Conservation (phyloP, 1,284 basidiomycete genomes). For the Rugosomyces carneus region DNA sequence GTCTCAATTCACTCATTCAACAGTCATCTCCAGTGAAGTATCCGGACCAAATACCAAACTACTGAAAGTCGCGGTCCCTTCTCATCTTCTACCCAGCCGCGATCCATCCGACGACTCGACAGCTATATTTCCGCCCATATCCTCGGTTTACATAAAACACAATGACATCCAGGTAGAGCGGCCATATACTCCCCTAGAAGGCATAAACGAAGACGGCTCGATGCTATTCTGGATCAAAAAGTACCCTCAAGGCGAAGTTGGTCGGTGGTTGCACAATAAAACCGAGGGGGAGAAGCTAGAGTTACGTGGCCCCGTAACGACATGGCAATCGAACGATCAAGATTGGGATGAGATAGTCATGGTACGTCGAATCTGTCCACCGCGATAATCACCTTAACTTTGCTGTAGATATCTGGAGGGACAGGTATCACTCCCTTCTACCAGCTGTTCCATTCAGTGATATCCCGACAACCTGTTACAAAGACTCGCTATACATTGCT, state of each 20-base stretch:
- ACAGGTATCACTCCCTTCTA: constrained; percentile 80
- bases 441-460: constrained; percentile 51
- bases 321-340: constrained; percentile 60
- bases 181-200: constrained; percentile 75
- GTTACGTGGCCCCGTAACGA: constrained; percentile 71
- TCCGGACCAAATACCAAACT: constrained; percentile 54
- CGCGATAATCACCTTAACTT: neutral
- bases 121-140: constrained; percentile 44
- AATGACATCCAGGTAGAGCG: constrained; percentile 86
- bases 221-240: constrained; percentile 75
- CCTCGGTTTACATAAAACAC: constrained; percentile 78
- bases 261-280: constrained; percentile 74
- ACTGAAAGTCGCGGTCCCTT: constrained; percentile 53
- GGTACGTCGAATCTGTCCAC: constrained; percentile 35
- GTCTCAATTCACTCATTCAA: constrained; percentile 57
- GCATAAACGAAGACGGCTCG: constrained; percentile 54
- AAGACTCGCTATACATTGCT: constrained; percentile 61
- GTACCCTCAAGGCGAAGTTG: constrained; percentile 76
- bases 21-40: constrained; percentile 45
- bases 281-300: constrained; percentile 61
- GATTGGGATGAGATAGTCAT: constrained; percentile 75
- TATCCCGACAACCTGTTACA: constrained; percentile 23
- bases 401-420: constrained; percentile 70
- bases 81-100: constrained; percentile 27
- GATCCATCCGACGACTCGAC: constrained; percentile 12